phyloP scores from a whole-genome alignment of 495 filamentous ascomycete genomes.

The Chaetomidium leptoderma region DNA sequence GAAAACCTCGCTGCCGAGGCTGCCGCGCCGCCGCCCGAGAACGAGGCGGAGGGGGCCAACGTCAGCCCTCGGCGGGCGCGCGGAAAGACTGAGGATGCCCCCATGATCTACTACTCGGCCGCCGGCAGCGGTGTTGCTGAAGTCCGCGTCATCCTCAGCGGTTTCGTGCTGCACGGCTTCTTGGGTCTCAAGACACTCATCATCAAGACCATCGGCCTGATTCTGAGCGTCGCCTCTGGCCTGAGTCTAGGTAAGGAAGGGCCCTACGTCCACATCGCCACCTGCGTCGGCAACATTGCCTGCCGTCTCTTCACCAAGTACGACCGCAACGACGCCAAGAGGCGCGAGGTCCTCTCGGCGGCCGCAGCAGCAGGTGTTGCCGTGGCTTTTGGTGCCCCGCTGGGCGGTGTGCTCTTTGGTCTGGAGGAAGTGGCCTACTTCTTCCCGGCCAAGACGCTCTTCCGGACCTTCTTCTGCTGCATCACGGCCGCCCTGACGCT shows the following conservation, averaged over 20 bases:
- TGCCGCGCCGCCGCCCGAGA: constrained; percentile 35
- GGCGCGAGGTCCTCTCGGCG: constrained; percentile 88
- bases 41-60: constrained; percentile 34
- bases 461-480: constrained; percentile 97
- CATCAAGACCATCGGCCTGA: constrained; percentile 76
- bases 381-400: constrained; percentile 90
- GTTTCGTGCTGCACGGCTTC: constrained; percentile 95
- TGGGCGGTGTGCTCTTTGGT: constrained; percentile 90
- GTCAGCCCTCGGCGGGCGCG: constrained; percentile 35
- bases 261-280: constrained; percentile 94
- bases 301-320: constrained; percentile 93
- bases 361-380: constrained; percentile 90
- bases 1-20: constrained; percentile 59
- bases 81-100: constrained; percentile 42
- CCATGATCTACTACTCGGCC: constrained; percentile 92
- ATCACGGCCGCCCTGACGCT: constrained; percentile 85
- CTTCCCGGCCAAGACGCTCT: constrained; percentile 96
- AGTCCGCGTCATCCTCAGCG: constrained; percentile 94
- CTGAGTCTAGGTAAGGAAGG: constrained; percentile 95
- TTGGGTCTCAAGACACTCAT: constrained; percentile 83
- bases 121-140: constrained; percentile 96
- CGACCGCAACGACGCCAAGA: constrained; percentile 80
- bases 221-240: constrained; percentile 88
- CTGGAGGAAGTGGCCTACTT: constrained; percentile 96
- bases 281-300: constrained; percentile 91